Evolutionary conservation across 2,329 filamentous ascomycete genomes (phyloP).

Genomic region (Clonostachys chloroleuca): DNA sequence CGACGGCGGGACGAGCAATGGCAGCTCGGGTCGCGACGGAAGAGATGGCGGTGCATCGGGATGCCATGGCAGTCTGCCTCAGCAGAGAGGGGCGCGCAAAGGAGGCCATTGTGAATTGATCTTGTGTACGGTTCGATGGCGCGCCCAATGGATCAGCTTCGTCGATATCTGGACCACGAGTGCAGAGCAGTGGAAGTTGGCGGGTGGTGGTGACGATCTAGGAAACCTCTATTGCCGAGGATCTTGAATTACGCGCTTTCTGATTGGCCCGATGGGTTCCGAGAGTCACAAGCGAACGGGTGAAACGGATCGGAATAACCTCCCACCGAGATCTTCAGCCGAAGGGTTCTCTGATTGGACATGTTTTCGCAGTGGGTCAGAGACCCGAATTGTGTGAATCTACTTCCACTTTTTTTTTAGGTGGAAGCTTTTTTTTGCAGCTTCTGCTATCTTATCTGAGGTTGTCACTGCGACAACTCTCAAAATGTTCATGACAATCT

Average conservation of each 20-base stretch:
- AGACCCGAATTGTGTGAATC: too few species aligned
- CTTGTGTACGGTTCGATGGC: not conserved
- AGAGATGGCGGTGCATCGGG: slow-evolving; percentile 27
- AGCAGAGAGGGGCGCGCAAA: slow-evolving; percentile 50
- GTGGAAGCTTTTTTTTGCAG: too few species aligned
- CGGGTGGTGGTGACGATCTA: slow-evolving; percentile 1
- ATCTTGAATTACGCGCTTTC: slow-evolving; percentile 33
- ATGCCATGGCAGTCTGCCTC: slow-evolving; percentile 43
- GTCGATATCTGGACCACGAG: not conserved
- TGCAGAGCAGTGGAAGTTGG: slow-evolving; percentile 1
- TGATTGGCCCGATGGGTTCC: slow-evolving; percentile 35
- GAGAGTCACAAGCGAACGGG: not conserved
- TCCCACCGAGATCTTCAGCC: too few species aligned
- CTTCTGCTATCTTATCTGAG: not conserved
- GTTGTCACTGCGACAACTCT: not conserved
- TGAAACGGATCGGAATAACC: too few species aligned
- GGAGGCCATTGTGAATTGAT: slow-evolving; percentile 45
- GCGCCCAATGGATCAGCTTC: too few species aligned
- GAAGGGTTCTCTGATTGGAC: too few species aligned
- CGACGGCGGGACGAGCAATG: slow-evolving; percentile 8
- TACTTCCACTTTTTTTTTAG: too few species aligned
- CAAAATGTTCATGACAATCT: not conserved
- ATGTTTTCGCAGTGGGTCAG: too few species aligned
- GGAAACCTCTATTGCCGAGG: slow-evolving; percentile 40
- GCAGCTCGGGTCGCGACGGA: slow-evolving; percentile 24